Base-by-base conservation (phyloP, 805 yeast genomes). In the Ogataea kodamae region DNA sequence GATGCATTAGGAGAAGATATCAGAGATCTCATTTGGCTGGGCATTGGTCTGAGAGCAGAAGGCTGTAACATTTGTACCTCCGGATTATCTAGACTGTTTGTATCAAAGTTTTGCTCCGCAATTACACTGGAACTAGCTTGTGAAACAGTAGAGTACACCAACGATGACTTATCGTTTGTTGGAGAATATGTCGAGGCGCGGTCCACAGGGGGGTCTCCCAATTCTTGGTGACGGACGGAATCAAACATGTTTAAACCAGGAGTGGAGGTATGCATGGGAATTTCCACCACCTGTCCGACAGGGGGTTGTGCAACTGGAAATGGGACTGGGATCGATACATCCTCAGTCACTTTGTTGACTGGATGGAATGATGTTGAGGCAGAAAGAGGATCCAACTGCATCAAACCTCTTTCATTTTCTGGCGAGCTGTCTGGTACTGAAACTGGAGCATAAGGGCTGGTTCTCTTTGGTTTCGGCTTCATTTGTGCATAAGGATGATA, bases 61-160 rank as follows among this genome's bases (percentile, higher is more conserved):
- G 49, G 49, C 11, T 46, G 39, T 13, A 36, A 39, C 6, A 44
- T n/a, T n/a, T n/a, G n/a, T n/a, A n/a, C n/a, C n/a, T n/a, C n/a
- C n/a, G n/a, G n/a, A n/a, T n/a, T n/a, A n/a, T n/a, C n/a, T n/a
- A n/a, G n/a, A n/a, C n/a, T n/a, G n/a, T n/a, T n/a, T n/a, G n/a
- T n/a, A n/a, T n/a, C n/a, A n/a, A n/a, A n/a, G n/a, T n/a, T n/a
- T n/a, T n/a, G n/a, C n/a, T n/a, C n/a, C n/a, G n/a, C n/a, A n/a
- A n/a, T n/a, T n/a, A n/a, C n/a, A n/a, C n/a, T n/a, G n/a, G n/a
- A n/a, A n/a, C n/a, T n/a, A n/a, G n/a, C n/a, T n/a, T n/a, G n/a
- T n/a, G n/a, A n/a, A n/a, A n/a, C n/a, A n/a, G n/a, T n/a, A n/a
- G n/a, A n/a, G n/a, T n/a, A n/a, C n/a, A 19, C 28, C 25, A 22